Conservation (phyloP, 495 filamentous ascomycete genomes). For the Cryomyces antarcticus region DNA sequence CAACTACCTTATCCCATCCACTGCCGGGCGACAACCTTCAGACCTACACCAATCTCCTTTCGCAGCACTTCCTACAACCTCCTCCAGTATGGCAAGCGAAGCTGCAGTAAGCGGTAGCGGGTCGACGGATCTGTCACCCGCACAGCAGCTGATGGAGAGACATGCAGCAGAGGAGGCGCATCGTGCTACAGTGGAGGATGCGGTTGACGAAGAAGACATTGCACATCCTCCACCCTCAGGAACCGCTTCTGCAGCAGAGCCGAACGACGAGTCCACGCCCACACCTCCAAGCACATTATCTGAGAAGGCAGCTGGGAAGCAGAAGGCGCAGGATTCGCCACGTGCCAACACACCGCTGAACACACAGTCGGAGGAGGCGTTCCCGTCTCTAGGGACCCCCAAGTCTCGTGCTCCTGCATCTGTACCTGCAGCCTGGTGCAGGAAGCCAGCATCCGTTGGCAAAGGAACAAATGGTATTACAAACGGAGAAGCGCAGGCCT, state of each 20-base stretch:
- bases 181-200: constrained; percentile 62
- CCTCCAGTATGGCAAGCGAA: too few relatives aligned
- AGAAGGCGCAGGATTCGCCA: constrained; percentile 25
- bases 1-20: too few relatives aligned
- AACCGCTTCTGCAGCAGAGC: constrained; percentile 1
- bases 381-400: constrained; percentile 64
- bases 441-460: constrained; percentile 33
- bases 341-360: constrained; percentile 34
- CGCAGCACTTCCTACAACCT: too few relatives aligned
- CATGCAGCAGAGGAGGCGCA: constrained; percentile 39
- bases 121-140: constrained; percentile 23
- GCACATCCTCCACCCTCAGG: constrained; percentile 32
- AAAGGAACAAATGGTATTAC: constrained; percentile 28
- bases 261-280: constrained; percentile 13
- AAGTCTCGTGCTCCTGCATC: constrained; percentile 36
- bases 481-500: constrained; percentile 21
- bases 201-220: constrained; percentile 57
- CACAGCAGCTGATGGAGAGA: constrained; percentile 58
- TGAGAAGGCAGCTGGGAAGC: constrained; percentile 42
- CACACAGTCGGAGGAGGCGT: constrained; percentile 69
- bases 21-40: too few relatives aligned
- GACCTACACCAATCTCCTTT: too few relatives aligned
- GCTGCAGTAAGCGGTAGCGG: too few relatives aligned
- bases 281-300: constrained; percentile 23
- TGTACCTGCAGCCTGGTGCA: constrained; percentile 46